A percentile compares a stretch with the other conserved stretches of the same genome.
These are phyloP conservation scores for Aureobasidium sp. DNA, from an alignment of 2,329 filamentous ascomycete genomes.

Conservation along the genomic window DNA sequence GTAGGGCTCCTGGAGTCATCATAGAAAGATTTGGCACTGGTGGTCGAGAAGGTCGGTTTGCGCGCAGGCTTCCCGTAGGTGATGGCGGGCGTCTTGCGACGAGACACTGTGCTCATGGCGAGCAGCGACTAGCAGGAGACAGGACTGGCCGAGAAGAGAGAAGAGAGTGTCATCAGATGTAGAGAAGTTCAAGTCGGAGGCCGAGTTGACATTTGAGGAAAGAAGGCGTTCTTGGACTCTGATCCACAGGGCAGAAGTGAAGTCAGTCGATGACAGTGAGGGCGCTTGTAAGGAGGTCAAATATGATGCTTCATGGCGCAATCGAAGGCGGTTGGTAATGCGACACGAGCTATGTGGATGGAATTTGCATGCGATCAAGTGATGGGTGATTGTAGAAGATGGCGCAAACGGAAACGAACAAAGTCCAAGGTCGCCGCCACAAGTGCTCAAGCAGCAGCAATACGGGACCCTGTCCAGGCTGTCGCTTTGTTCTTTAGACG, in stretches of 20 bases:
- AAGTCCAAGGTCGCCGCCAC: background rate
- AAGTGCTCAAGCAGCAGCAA: background rate
- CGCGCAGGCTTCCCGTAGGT: conserved; percentile 31
- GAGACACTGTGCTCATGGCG: background rate
- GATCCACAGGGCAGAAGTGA: background rate
- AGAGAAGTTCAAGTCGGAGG: background rate
- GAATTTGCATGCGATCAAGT: background rate
- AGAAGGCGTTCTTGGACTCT: background rate
- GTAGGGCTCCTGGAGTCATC: background rate
- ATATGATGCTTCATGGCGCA: background rate
- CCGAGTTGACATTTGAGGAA: background rate
- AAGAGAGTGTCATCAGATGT: background rate
- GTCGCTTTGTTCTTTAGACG: background rate
- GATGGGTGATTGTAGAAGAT: background rate
- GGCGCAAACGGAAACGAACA: conserved; percentile 3
- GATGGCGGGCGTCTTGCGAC: conserved; percentile 25
- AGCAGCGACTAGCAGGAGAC: background rate
- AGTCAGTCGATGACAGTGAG: background rate
- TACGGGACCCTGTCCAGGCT: too few relatives aligned
- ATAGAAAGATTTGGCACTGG: background rate
- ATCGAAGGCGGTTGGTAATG: background rate
- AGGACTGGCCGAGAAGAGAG: background rate
- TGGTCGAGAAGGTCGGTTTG: conserved; percentile 12
- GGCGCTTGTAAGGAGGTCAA: background rate
- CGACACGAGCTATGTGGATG: background rate